Evolutionary conservation across 768 basidiomycete species (phyloP), one percentile per base, ranked within the genome.

Genomic region (Russula olivacea): DNA sequence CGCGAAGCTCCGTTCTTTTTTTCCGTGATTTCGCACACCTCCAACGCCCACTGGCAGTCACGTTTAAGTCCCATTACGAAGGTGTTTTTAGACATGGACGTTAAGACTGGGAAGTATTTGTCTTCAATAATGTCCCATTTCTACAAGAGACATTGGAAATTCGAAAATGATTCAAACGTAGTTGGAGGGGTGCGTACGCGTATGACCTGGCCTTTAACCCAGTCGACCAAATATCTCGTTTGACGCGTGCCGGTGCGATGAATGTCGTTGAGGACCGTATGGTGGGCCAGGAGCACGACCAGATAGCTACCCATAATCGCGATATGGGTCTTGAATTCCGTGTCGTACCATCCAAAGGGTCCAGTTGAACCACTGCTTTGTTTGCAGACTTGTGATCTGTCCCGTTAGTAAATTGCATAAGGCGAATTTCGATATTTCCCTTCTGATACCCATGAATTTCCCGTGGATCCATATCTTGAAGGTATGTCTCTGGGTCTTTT

Each of bases 31-130:
- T 41, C 41, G 17, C 53, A 64, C 23, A 59, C 3, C 12, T 59
- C 63, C 14, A 64, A 21, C 32, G 58, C 58, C 58, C 63, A n/a
- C n/a, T n/a, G n/a, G n/a, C n/a, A 59, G 19, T 59, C 48, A 5
- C 53, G 53, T 28, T 55, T 55, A 23, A 32, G 58, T 14, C 30
- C 63, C 17, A 64, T 21, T 23, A 55, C 48, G 3, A 60, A 43
- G 2, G 49, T 50, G 4, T 55, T 54, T 8, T 30, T 14, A 6
- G 54, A 60, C 55, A 60, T 50, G 47, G 54, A 55, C 2, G 41
- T 19, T 1, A 60, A 21, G 40, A 43, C 58, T 1, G 58, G 63
- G 21, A 48, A 60, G 45, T 43, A 60, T 19, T 48, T 55, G 15
- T 54, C 40, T 0, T n/a, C 34, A 7, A 17, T 4, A n/a, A 14